Evolutionary conservation across 1,284 basidiomycete genomes (phyloP), one percentile per base, ranked within the genome.

Genomic region (Bondarzewia mesenterica): DNA sequence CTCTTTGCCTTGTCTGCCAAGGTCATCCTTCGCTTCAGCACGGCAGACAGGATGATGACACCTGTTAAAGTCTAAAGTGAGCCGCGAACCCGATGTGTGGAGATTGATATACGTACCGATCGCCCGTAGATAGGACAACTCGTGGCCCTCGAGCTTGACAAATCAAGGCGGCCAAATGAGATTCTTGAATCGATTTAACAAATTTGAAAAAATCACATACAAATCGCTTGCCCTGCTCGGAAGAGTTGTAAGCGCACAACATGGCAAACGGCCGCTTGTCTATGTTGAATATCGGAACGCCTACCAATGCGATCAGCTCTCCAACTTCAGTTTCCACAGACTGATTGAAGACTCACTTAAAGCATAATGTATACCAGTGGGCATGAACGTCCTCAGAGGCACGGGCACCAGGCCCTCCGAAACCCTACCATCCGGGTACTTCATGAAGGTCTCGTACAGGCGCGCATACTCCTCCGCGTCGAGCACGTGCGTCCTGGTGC

Each of bases 1-100:
- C 87, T 84, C 67, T 93, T 91, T 1, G 91, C 87, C 63, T 96
- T 94, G 65, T 97, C 94, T 3, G 94, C 94, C 10, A 96, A 73
- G 43, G 93, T 85, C 86, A 97, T 95, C 36, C 93, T 74, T 47
- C 93, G 79, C 65, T 95, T 93, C 40, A 96, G 75, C 5, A 96
- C 92, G 10, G 93, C 93, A 42, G 91, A 93, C 32, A 98, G 73
- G 50, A 97, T 94, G 56, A 97, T 95, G 45, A 96, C 92, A 44
- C 93, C 92, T 75, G 51, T 43, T 49, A 39, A 45, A 38, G 12
- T 16, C 49, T 22, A 42, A 46, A 39, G 25, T 50, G 40, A 55
- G 43, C 37, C 39, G 39, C 15, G 7, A 25, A 20, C 21, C 7
- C 22, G 4, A 27, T 36, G 4, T 38, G 15, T 21, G 18, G 10